Evolutionary conservation across 1,139 yeast genomes (phyloP).

Genomic region (Blastobotrys petasosporus): DNA sequence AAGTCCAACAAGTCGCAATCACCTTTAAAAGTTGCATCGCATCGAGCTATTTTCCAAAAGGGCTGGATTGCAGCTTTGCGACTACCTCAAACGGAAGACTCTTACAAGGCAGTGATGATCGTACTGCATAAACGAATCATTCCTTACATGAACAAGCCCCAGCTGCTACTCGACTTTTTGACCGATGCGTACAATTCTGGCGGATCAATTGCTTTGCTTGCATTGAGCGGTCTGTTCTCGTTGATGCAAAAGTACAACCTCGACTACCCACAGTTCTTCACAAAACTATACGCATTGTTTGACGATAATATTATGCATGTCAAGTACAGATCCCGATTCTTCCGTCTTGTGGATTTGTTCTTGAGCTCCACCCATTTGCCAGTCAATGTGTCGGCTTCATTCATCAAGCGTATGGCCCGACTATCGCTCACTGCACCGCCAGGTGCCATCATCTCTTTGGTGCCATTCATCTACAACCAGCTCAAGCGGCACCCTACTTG

Average conservation of each 20-base stretch:
- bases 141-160: slow-evolving; percentile 76
- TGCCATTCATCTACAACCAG: slow-evolving; percentile 89
- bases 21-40: slow-evolving; percentile 45
- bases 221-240: slow-evolving; percentile 82
- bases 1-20: slow-evolving; percentile 42
- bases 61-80: slow-evolving; percentile 56
- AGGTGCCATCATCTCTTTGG: slow-evolving; percentile 75
- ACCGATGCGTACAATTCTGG: slow-evolving; percentile 77
- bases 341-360: slow-evolving; percentile 80
- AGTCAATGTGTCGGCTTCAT: slow-evolving; percentile 77
- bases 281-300: slow-evolving; percentile 72
- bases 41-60: slow-evolving; percentile 63
- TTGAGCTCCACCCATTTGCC: slow-evolving; percentile 85
- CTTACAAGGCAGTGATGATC: slow-evolving; percentile 63
- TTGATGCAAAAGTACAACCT: slow-evolving; percentile 76
- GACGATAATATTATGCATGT: slow-evolving; percentile 69
- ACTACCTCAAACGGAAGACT: slow-evolving; percentile 42
- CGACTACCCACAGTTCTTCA: slow-evolving; percentile 88
- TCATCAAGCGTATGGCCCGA: slow-evolving; percentile 75
- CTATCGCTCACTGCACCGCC: slow-evolving; percentile 79
- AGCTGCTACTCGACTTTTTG: slow-evolving; percentile 82
- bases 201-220: slow-evolving; percentile 66
- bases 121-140: slow-evolving; percentile 78
- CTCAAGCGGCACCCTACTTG: slow-evolving; percentile 89
- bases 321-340: slow-evolving; percentile 77